Base-by-base conservation (phyloP, 1,284 basidiomycete species). In the Xanthoconium separans region DNA sequence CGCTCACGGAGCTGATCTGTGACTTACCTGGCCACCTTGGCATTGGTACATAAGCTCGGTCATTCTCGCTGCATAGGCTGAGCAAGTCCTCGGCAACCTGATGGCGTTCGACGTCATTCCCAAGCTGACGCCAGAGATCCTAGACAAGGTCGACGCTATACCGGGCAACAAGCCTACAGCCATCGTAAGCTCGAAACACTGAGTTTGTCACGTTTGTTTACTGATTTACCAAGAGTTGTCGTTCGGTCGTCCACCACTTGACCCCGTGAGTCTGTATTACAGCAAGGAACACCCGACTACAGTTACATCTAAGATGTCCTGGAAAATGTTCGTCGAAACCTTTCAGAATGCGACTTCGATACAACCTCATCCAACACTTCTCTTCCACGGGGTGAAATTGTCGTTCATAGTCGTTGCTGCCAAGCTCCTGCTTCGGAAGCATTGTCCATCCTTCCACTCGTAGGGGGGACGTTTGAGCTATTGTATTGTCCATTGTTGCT, bases 41-140 rank as follows among this genome's bases (percentile, higher is more conserved):
- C 91, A 6, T 93, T 89, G 89, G 77, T 87, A 88, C 70, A 87
- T 81, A 8, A 76, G 76, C 29, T 83, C 80, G 18, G 82, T 88
- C 61, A 87, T 90, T 59, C 76, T 92, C 49, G 87, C 89, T 47
- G 80, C 80, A 1, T 77, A 75, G 45, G 71, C 75, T 3, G 70
- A 78, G 50, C 80, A 80, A 52, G 70, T 89, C 46, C 60, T 76
- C 39, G 82, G 88, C 57, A 89, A 88, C 71, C 70, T 89, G 59
- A 81, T 82, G 65, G 84, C 86, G 4, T 71, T 87, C 47, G 79
- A 84, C 11, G 71, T 86, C 47, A 68, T 84, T 53, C 78, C 80
- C 39, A 84, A 83, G 66, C 65, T 87, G 36, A 83, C 80, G 0
- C 71, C 76, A 8, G 82, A 84, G 49, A 65, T 87, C 44, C 61